These are phyloP conservation scores for Metschnikowia arizonensis DNA, from an alignment of 805 yeast species.

Conservation along the genomic window DNA sequence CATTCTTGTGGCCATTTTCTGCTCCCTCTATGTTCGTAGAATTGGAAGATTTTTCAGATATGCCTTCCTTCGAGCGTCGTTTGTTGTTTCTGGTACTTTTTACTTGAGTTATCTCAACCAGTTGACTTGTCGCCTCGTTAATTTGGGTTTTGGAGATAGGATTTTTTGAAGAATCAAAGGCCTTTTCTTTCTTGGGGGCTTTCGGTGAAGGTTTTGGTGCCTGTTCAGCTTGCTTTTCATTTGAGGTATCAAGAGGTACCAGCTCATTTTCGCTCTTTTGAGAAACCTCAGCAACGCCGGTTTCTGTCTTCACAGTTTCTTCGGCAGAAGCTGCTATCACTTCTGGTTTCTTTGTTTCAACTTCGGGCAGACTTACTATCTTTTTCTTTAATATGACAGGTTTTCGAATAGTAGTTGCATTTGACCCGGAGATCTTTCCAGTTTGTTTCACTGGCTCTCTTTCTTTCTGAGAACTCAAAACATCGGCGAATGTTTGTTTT, in stretches of 20 bases:
- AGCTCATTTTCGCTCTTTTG: neutral
- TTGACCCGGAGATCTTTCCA: conserved; percentile 18
- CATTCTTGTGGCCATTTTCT: neutral
- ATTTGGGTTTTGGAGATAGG: neutral
- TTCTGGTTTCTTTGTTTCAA: neutral
- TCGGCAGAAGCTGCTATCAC: neutral
- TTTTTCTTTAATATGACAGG: conserved; percentile 41
- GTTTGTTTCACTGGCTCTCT: conserved; percentile 17
- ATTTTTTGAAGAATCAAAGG: neutral
- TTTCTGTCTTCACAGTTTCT: neutral
- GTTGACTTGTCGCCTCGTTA: neutral
- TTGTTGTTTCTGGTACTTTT: neutral
- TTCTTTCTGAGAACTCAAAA: conserved; percentile 28
- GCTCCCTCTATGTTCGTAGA: neutral
- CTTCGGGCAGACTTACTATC: conserved; percentile 1
- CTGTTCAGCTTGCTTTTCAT: neutral
- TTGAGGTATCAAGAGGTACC: neutral
- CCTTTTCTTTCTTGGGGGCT: neutral
- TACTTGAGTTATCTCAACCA: neutral
- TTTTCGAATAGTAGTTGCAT: conserved; percentile 27
- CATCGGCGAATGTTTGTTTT: conserved; percentile 38
- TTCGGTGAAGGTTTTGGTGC: neutral
- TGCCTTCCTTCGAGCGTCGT: neutral
- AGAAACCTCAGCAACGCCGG: neutral
- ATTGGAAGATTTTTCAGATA: neutral